These are phyloP conservation scores for Coniochaeta sp. DNA, from an alignment of 2,329 filamentous ascomycete genomes.

Conservation along the genomic window DNA sequence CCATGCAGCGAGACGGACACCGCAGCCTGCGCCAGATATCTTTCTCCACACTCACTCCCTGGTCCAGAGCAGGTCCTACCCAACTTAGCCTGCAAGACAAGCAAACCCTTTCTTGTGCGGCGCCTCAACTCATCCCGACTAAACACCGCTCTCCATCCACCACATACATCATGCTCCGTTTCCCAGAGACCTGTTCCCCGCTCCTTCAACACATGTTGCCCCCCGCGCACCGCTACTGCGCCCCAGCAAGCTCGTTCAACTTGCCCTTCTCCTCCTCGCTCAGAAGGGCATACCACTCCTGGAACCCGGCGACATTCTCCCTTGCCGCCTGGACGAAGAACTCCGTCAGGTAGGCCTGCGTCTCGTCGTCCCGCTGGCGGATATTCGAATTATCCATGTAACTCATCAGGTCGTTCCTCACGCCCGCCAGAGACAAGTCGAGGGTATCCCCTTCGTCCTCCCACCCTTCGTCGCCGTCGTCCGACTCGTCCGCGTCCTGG, in stretches of 20 bases:
- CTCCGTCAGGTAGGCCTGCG: slow-evolving; percentile 72
- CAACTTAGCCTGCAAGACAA: no score
- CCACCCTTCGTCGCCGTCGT: slow-evolving; percentile 76
- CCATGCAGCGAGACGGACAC: no score
- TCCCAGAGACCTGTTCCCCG: no score
- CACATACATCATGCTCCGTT: no score
- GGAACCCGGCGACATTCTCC: slow-evolving; percentile 51
- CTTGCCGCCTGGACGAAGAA: slow-evolving; percentile 63
- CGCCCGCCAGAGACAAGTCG: slow-evolving; percentile 65
- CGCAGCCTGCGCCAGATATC: no score
- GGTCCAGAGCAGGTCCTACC: no score
- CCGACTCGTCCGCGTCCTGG: slow-evolving; percentile 51
- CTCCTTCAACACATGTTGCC: no score
- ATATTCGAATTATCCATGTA: slow-evolving; percentile 53
- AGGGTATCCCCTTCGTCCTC: slow-evolving; percentile 71
- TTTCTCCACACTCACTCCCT: no score
- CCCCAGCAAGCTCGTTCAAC: slow-evolving; percentile 42
- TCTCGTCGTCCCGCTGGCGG: slow-evolving; percentile 81
- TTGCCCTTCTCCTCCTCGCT: slow-evolving; percentile 50
- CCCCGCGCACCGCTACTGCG: slow-evolving; percentile 16
- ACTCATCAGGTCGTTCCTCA: slow-evolving; percentile 74
- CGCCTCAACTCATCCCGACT: no score
- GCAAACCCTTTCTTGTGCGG: no score
- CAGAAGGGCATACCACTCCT: slow-evolving; percentile 48
- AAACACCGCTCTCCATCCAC: not conserved